phyloP scores from a whole-genome alignment of 768 basidiomycete genomes.

The Termitomyces sp. region DNA sequence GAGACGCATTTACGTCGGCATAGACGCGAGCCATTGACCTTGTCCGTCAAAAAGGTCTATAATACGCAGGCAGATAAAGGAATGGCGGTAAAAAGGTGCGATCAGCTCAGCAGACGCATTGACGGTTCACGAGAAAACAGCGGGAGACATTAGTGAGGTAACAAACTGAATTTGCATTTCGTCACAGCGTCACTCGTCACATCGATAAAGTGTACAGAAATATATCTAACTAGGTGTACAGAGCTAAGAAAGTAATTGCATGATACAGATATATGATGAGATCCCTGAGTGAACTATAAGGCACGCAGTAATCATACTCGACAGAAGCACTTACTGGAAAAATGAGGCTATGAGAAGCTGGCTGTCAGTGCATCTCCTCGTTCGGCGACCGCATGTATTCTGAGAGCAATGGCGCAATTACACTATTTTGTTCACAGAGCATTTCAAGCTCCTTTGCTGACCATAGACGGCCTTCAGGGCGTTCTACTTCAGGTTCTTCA shows the following conservation, averaged over 20 bases:
- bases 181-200: constrained; percentile 12
- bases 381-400: constrained; percentile 49
- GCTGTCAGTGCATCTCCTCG: constrained; percentile 17
- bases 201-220: not conserved
- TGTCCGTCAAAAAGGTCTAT: constrained; percentile 7
- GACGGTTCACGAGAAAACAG: constrained; percentile 11
- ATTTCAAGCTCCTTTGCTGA: constrained; percentile 80
- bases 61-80: constrained; percentile 3
- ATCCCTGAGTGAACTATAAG: not conserved
- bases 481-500: constrained; percentile 13
- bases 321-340: not conserved
- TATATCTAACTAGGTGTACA: constrained; percentile 3
- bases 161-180: constrained; percentile 2
- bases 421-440: constrained; percentile 87
- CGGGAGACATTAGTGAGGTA: constrained; percentile 8
- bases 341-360: constrained; percentile 9
- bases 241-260: constrained; percentile 1
- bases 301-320: not conserved
- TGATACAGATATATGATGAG: constrained; percentile 1
- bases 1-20: constrained; percentile 50
- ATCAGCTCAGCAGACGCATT: constrained; percentile 16
- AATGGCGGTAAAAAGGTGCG: constrained; percentile 6
- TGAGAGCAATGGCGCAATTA: constrained; percentile 71
- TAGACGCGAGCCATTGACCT: constrained; percentile 45
- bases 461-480: constrained; percentile 52